A percentile compares a stretch with the other conserved stretches of the same genome.
Evolutionary conservation across 306 rosid genomes (phyloP).

Genomic region (Sphenostylis stenocarpa): DNA sequence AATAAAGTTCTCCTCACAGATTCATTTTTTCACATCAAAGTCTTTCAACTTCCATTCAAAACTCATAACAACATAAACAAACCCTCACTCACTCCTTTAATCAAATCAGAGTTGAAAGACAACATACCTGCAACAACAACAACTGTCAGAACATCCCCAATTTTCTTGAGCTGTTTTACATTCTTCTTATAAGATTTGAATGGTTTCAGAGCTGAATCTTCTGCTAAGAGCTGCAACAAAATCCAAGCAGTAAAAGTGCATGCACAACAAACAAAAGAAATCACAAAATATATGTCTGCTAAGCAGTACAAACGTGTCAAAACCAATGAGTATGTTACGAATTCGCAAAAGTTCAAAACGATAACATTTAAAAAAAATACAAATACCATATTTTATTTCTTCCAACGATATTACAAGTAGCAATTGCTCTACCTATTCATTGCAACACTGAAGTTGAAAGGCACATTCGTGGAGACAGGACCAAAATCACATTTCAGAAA

Average conservation of each 20-base stretch:
- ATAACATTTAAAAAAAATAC: not conserved
- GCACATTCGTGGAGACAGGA: not conserved
- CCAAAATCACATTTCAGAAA: not conserved
- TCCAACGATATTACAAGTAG: not conserved
- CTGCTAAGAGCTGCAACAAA: slow-evolving; percentile 75
- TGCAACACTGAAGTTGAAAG: not conserved
- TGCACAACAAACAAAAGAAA: slow-evolving; percentile 9
- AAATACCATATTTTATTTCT: not conserved
- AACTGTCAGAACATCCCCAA: slow-evolving; percentile 74
- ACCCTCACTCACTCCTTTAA: not conserved
- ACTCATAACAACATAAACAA: slow-evolving; percentile 4
- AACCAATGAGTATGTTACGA: not conserved
- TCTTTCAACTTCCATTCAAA: slow-evolving; percentile 16
- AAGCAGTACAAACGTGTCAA: not conserved
- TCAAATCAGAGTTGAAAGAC: slow-evolving; percentile 16
- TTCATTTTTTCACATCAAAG: slow-evolving; percentile 12
- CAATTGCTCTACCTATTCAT: not conserved
- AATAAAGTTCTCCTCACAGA: not conserved
- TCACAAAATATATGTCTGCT: not conserved
- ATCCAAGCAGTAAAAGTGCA: not conserved
- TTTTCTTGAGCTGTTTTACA: slow-evolving; percentile 49
- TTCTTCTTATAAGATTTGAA: slow-evolving; percentile 82
- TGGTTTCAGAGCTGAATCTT: slow-evolving; percentile 65
- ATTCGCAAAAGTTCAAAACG: not conserved
- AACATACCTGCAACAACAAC: slow-evolving; percentile 65